Evolutionary conservation across 2,329 filamentous ascomycete species (phyloP), one percentile per base, ranked within the genome.

Genomic region (Emmonsia crescens): DNA sequence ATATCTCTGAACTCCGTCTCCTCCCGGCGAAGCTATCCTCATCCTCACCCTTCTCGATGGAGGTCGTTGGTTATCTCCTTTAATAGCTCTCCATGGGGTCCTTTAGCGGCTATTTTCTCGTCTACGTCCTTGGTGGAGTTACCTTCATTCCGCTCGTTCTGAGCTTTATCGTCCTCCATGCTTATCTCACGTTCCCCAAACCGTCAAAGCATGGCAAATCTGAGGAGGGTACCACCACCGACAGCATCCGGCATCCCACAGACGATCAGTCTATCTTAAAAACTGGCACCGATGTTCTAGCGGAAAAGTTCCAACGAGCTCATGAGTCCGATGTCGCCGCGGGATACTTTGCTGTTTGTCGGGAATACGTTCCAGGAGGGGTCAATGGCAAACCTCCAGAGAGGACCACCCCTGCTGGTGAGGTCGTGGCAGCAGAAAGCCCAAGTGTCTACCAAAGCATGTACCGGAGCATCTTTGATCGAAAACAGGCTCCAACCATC

Each of bases 371-470:
- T 0, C 90, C 92, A 49, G 91, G 91, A 72, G 92, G 91, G 49
- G 87, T 96, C 74, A 95, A 95, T 78, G 90, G 91, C 63, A 96
- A 93, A 76, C 91, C 92, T 5, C 91, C 93, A 62, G 92, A 96
- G 76, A 84, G 91, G 63, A 85, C 86, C 38, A 93, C 89, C 0
- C 90, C 91, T 5, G 84, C 89, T 14, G 91, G 90, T 21, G 86
- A 88, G 61, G 87, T 89, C 19, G 85, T 94, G 52, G 85, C 87
- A 40, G 80, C 88, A 49, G 88, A 91, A 61, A 96, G 91, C 70
- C 91, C 89, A 61, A 96, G 93, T 73, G 93, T 99, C 44, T 97
- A 97, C 75, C 94, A 97, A 81, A 89, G 89, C 73, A 96, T 99
- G 91, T 99, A 99, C 76, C 82, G 91, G 72, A 96, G 89, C 73